These are phyloP conservation scores for Ilyonectria robusta DNA, from an alignment of 2,329 filamentous ascomycete species.

Conservation along the genomic window DNA sequence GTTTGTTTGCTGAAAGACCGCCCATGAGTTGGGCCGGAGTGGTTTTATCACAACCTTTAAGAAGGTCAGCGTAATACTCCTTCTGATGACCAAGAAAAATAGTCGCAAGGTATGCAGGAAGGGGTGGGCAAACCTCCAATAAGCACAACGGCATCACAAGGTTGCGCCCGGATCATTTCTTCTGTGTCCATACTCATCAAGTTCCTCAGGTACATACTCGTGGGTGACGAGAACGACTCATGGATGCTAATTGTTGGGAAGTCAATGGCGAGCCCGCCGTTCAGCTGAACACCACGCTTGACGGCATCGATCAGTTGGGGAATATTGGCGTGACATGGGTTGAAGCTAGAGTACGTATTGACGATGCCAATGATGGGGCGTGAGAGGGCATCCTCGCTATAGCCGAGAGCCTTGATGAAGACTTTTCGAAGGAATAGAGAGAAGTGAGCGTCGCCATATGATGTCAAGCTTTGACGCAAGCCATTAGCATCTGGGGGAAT, in stretches of 20 bases:
- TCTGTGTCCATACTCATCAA: slow-evolving; percentile 87
- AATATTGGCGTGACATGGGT: slow-evolving; percentile 81
- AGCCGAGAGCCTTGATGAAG: slow-evolving; percentile 83
- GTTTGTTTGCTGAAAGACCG: slow-evolving; percentile 81
- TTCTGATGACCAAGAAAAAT: neutral
- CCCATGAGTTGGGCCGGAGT: slow-evolving; percentile 83
- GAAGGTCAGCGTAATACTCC: neutral
- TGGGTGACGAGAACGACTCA: slow-evolving; percentile 78
- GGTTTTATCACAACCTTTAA: slow-evolving; percentile 79
- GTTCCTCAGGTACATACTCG: slow-evolving; percentile 82
- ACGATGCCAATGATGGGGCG: slow-evolving; percentile 81
- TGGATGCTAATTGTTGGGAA: slow-evolving; percentile 82
- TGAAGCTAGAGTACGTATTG: slow-evolving; percentile 81
- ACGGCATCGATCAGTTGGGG: slow-evolving; percentile 80
- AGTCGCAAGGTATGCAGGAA: too few species aligned
- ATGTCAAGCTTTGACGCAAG: slow-evolving; percentile 74
- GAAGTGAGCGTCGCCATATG: slow-evolving; percentile 82
- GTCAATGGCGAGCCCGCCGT: slow-evolving; percentile 77
- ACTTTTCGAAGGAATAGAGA: slow-evolving; percentile 81
- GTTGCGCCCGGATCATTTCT: slow-evolving; percentile 82
- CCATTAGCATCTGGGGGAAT: slow-evolving; percentile 64
- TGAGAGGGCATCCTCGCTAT: slow-evolving; percentile 78
- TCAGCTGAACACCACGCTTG: slow-evolving; percentile 77
- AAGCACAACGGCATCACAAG: slow-evolving; percentile 76
- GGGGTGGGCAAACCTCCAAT: slow-evolving; percentile 69